Base-by-base conservation (phyloP, 2,329 filamentous ascomycete species). In the Aspergillus melleus region DNA sequence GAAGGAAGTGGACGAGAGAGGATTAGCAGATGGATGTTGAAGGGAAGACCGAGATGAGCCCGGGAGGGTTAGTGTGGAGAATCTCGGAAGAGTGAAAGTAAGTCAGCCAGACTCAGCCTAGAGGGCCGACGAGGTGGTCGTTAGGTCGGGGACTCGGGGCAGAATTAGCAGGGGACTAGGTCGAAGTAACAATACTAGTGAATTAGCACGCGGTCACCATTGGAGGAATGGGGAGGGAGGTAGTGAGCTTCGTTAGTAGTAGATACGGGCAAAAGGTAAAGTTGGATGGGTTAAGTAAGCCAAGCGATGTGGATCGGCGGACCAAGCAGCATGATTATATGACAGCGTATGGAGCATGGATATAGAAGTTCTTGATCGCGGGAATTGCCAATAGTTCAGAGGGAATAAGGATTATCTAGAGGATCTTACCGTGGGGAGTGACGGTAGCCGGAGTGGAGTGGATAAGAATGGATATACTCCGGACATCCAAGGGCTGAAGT, bases 61-160 rank as follows among this genome's bases (percentile, higher is more conserved):
- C 61, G 62, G 63, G 61, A 64, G 58, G 64, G 62, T 58, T 66
- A 63, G 64, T 63, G 67, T 68, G 67, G 67, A 68, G 66, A 64
- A 63, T 64, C 62, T 64, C 63, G 63, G 63, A 65, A 64, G 57
- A 64, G 56, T 49, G 60, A 26, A 54, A 54, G 56, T 39, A 58
- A 36, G 55, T 57, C 51, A 55, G 3, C 5, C 16, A 12, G 14
- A 52, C 49, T 59, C 52, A 58, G 49, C 42, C 32, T 52, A 57
- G 32, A 46, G 24, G 46, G 42, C 57, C 42, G 57, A 54, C 36
- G 29, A 24, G 36, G 20, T 39, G 30, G 52, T 54, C 39, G 50
- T 54, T 58, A 49, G 56, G 22, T 46, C 30, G 24, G 29, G 24
- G 26, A 9, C 8, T 26, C 24, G 11, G 32, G 14, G 14, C 32